Percentiles rank a stretch among this genome's conserved stretches.
Evolutionary conservation across 257 asterid genomes (phyloP).

Genomic region (Solanum ossicruentum): DNA sequence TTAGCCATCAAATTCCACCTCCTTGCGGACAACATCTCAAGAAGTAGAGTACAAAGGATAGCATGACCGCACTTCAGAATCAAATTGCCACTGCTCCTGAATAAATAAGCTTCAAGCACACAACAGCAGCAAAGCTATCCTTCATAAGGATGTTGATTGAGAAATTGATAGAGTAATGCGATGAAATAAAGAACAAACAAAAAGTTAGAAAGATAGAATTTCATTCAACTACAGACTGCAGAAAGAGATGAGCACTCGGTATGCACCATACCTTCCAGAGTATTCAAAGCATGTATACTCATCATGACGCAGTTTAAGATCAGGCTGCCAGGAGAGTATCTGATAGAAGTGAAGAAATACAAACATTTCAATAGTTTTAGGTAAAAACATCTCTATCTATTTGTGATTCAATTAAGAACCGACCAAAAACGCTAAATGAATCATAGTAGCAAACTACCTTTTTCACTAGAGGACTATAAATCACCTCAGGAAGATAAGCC

Average conservation of each 20-base stretch:
- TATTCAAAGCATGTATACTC: conserved; percentile 84
- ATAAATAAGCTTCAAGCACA: neutral
- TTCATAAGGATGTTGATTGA: neutral
- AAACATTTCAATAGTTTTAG: neutral
- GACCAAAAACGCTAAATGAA: neutral
- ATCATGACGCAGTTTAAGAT: conserved; percentile 60
- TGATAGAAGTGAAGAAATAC: conserved; percentile 12
- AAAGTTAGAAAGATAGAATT: neutral
- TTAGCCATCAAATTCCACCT: neutral
- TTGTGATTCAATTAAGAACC: neutral
- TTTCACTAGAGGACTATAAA: conserved; percentile 63
- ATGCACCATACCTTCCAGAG: conserved; percentile 62
- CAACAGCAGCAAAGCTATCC: neutral
- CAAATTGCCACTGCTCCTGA: neutral
- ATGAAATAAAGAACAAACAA: neutral
- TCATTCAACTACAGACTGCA: neutral
- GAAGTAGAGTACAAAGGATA: neutral
- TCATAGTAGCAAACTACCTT: conserved; percentile 20
- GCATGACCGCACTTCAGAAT: neutral
- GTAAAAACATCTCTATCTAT: neutral
- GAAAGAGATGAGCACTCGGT: conserved; percentile 5
- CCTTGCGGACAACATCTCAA: neutral
- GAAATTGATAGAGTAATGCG: neutral
- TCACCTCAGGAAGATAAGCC: conserved; percentile 84
- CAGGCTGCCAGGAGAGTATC: conserved; percentile 87